These are phyloP conservation scores for Boletellus ananas DNA, from an alignment of 768 basidiomycete species.

Conservation along the genomic window DNA sequence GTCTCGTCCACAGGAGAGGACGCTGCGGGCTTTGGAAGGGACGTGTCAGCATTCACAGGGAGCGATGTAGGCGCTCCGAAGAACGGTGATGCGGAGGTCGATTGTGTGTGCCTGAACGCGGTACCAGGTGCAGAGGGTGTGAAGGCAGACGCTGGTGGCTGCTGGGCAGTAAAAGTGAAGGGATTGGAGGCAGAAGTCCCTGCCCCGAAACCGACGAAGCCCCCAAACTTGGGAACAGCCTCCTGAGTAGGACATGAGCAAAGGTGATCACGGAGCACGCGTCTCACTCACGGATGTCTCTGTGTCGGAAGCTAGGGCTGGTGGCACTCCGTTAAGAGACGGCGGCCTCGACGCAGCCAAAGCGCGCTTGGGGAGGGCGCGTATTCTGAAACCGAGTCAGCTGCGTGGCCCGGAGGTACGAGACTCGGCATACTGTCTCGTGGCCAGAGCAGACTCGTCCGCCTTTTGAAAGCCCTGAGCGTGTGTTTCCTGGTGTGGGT, in stretches of 20 bases:
- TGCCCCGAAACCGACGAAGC: constrained; percentile 52
- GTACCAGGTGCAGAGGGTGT: constrained; percentile 6
- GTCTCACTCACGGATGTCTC: constrained; percentile 26
- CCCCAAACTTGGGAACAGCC: constrained; percentile 41
- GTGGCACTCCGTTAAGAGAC: constrained; percentile 23
- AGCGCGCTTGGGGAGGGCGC: constrained; percentile 55
- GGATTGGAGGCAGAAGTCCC: constrained; percentile 27
- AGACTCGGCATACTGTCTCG: constrained; percentile 48
- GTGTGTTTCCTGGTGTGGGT: constrained; percentile 37
- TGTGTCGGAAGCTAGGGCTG: constrained; percentile 20
- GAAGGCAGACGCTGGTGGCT: constrained; percentile 14
- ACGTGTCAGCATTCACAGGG: constrained; percentile 28
- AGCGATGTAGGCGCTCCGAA: neutral
- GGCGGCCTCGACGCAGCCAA: constrained; percentile 20
- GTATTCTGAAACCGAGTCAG: constrained; percentile 47
- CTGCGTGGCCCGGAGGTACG: neutral
- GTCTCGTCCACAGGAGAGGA: constrained; percentile 25
- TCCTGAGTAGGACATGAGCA: constrained; percentile 19
- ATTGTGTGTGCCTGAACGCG: constrained; percentile 10
- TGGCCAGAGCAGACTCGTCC: constrained; percentile 50
- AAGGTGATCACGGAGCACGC: constrained; percentile 11
- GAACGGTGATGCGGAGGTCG: constrained; percentile 22
- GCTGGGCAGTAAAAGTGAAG: constrained; percentile 40
- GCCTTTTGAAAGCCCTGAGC: constrained; percentile 55
- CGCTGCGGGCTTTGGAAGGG: constrained; percentile 14